Conservation (phyloP, 108 stramenopile genomes). For the Cyclotella kingstonii region DNA sequence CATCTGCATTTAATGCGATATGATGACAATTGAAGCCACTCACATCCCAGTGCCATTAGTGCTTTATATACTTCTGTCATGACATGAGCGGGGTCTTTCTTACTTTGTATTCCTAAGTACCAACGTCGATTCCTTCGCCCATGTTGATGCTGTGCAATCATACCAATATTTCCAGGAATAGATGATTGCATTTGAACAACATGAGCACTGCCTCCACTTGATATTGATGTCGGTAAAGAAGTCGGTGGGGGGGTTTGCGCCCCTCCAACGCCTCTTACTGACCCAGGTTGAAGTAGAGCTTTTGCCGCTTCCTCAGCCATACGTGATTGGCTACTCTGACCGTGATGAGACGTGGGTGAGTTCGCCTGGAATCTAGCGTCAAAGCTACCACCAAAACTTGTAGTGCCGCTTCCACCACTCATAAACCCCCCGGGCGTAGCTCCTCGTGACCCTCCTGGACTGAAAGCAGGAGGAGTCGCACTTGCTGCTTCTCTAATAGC, state of each 20-base stretch:
- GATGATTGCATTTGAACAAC: conserved; percentile 86
- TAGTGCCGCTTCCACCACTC: conserved; percentile 43
- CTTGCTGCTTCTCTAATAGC: conserved; percentile 90
- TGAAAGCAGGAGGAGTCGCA: conserved; percentile 88
- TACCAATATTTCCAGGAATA: conserved; percentile 89
- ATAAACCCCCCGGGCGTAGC: conserved; percentile 75
- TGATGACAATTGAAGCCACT: conserved; percentile 91
- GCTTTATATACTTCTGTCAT: conserved; percentile 99
- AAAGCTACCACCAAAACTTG: conserved; percentile 43
- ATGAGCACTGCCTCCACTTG: conserved; percentile 55
- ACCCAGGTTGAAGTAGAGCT: conserved; percentile 70
- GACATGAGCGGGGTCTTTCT: conserved; percentile 99
- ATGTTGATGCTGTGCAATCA: conserved; percentile 91
- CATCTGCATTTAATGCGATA: conserved; percentile 97
- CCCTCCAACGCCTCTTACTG: conserved; percentile 23
- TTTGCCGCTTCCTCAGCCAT: conserved; percentile 81
- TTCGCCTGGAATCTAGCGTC: conserved; percentile 31
- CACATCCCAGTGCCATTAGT: conserved; percentile 90
- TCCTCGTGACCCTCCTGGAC: conserved; percentile 83
- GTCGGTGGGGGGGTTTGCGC: conserved; percentile 45
- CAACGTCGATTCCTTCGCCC: conserved; percentile 89
- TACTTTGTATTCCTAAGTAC: conserved; percentile 99
- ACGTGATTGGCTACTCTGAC: conserved; percentile 51
- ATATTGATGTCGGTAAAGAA: conserved; percentile 46
- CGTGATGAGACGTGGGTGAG: conserved; percentile 43